These are phyloP conservation scores for Viridothelium virens DNA, from an alignment of 495 filamentous ascomycete species.

Conservation along the genomic window DNA sequence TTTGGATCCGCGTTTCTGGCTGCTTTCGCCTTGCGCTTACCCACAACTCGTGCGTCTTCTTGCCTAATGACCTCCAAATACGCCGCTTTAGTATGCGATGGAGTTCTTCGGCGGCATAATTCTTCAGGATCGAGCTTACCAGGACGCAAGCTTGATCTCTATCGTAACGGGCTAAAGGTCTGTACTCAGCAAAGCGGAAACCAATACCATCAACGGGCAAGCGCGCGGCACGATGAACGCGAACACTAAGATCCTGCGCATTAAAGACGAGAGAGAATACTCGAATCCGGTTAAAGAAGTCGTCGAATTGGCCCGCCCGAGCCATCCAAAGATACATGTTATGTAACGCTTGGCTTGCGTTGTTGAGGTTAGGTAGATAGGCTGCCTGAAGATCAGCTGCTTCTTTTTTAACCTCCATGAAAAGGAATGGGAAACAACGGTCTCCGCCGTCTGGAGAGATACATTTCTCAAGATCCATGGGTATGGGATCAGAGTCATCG, in stretches of 20 bases:
- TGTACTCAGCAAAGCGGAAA: not conserved
- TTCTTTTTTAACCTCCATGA: not conserved
- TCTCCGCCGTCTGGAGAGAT: not conserved
- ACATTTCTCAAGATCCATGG: not conserved
- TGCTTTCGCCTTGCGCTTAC: constrained; percentile 1
- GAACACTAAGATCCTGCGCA: not conserved
- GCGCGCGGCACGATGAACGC: not conserved
- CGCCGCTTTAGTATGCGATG: not conserved
- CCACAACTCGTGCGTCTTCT: not conserved
- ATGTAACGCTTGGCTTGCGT: not conserved
- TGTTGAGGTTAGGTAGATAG: not conserved
- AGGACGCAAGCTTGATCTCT: not conserved
- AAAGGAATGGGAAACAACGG: not conserved
- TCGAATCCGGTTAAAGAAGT: not conserved
- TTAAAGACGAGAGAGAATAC: constrained; percentile 5
- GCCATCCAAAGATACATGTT: constrained; percentile 8
- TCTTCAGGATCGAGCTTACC: not conserved
- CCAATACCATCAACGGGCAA: not conserved
- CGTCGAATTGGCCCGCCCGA: not conserved
- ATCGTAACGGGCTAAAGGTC: not conserved
- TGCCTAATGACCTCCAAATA: not conserved
- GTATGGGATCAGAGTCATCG: not conserved
- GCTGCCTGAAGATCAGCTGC: not conserved
- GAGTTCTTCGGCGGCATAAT: not conserved
- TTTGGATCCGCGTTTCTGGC: not conserved